Base-by-base conservation (phyloP, 768 basidiomycete genomes). In the Postia placenta region DNA sequence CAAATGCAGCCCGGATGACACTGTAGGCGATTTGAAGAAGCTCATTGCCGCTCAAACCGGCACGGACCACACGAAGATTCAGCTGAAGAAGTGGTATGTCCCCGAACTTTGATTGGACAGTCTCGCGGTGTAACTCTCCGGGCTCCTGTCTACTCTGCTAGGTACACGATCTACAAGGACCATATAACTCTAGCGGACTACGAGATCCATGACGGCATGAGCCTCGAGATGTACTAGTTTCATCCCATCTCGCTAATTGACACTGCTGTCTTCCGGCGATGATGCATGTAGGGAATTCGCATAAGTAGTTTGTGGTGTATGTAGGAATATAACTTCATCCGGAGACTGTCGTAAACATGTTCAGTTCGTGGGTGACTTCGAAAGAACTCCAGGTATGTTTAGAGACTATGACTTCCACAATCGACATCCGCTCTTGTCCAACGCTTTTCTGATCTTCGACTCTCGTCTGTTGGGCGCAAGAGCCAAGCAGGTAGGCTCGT, bases 21-120 rank as follows among this genome's bases (percentile, higher is more conserved):
- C 96, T 1, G 91, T 99, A 28, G 95, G 95, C 36, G 95, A 97
- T 64, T 75, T 99, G 54, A 98, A 98, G 78, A 87, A 87, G 67
- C 83, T 99, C 52, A 97, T 99, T 57, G 95, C 87, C 1, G 95
- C 93, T 0, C 96, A 99, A 67, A 96, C 81, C 0, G 96, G 96
- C 47, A 96, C 95, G 14, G 81, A 91, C 60, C 60, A 70, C 3
- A 69, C 67, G 27, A 98, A 95, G 79, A 95, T 99, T 50, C 79
- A 83, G 61, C 71, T 99, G 45, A 98, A 96, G 85, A 97, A 97
- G 78, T 97, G 94, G 96, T 91, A 56, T 50, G 85, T 67, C 17
- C 11, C 41, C 7, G 33, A 22, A 5, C 11, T 15, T 22, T 12
- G 17, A 14, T 33, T 19, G 27, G 43, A 42, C 35, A 6, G n/a